Evolutionary conservation across 139 green algal species (phyloP).

Genomic region (Chlamydomonas eustigma): DNA sequence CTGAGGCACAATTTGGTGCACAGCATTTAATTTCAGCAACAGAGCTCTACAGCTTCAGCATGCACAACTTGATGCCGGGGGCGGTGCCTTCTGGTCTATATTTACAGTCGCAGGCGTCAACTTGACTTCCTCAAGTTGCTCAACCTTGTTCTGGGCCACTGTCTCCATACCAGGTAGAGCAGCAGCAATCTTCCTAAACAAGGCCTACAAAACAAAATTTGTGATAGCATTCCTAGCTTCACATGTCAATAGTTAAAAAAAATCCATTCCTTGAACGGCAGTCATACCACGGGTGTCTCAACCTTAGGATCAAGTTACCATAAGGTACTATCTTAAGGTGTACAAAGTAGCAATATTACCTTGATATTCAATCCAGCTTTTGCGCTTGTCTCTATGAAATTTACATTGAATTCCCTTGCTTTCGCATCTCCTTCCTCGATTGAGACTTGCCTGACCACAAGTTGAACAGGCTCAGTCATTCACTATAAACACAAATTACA

Average conservation of each 20-base stretch:
- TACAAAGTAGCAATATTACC: constrained; percentile 43
- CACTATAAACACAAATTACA: too few relatives aligned
- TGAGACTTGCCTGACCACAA: constrained; percentile 82
- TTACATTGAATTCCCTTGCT: constrained; percentile 86
- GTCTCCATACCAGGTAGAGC: constrained; percentile 93
- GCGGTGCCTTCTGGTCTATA: constrained; percentile 23
- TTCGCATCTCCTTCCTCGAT: constrained; percentile 94
- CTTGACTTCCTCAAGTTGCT: constrained; percentile 34
- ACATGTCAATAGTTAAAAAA: too few relatives aligned
- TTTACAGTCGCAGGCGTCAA: constrained; percentile 23
- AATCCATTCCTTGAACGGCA: too few relatives aligned
- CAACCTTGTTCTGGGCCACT: constrained; percentile 24
- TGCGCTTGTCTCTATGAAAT: constrained; percentile 98
- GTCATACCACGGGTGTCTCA: too few relatives aligned
- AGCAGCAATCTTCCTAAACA: constrained; percentile 52
- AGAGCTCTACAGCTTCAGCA: constrained; percentile 12
- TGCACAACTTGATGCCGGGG: constrained; percentile 26
- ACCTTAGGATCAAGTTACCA: too few relatives aligned
- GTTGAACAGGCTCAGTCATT: too few relatives aligned
- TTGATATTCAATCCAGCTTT: constrained; percentile 99
- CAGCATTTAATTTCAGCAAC: too few relatives aligned
- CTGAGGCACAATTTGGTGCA: too few relatives aligned
- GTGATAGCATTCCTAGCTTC: too few relatives aligned
- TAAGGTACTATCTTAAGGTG: too few relatives aligned
- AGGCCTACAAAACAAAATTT: constrained; percentile 2